Percentiles rank a stretch among this genome's conserved stretches.
These are phyloP conservation scores for Asclepias syriaca DNA, from an alignment of 257 asterid species.

Conservation along the genomic window DNA sequence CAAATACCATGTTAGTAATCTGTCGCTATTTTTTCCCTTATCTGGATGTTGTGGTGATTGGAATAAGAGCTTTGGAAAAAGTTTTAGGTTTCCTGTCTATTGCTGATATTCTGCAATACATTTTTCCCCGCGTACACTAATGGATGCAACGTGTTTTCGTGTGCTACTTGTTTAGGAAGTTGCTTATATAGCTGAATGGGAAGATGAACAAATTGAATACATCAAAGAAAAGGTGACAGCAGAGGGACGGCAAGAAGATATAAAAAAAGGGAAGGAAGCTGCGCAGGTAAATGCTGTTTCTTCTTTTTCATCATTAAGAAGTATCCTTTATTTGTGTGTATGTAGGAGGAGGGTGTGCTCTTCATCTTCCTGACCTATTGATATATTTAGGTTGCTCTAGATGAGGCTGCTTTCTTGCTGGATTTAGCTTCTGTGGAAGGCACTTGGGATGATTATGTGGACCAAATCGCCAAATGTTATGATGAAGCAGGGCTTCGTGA, in stretches of 20 bases:
- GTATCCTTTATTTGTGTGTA: not conserved
- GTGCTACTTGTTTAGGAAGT: slow-evolving; percentile 49
- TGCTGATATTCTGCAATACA: not conserved
- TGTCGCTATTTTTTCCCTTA: not conserved
- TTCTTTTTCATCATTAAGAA: not conserved
- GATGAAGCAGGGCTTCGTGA: slow-evolving; percentile 62
- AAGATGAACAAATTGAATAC: slow-evolving; percentile 90
- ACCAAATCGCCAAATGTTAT: slow-evolving; percentile 74
- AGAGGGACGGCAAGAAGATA: slow-evolving; percentile 78
- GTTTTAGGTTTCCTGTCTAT: not conserved
- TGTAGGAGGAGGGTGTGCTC: not conserved
- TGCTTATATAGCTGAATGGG: slow-evolving; percentile 90
- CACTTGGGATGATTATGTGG: slow-evolving; percentile 66
- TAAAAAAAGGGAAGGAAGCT: slow-evolving; percentile 85
- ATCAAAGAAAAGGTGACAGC: slow-evolving; percentile 80
- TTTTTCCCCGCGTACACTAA: not conserved
- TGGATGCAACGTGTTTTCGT: slow-evolving; percentile 1
- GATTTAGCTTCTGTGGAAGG: slow-evolving; percentile 91
- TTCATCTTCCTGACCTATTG: slow-evolving; percentile 10
- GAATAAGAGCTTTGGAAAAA: not conserved
- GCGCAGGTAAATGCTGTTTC: slow-evolving; percentile 50
- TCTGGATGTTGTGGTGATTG: not conserved
- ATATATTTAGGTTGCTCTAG: slow-evolving; percentile 59
- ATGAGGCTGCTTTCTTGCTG: slow-evolving; percentile 92
- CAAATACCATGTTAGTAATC: slow-evolving; percentile 52